These are phyloP conservation scores for Lentinula guzmanii DNA, from an alignment of 768 basidiomycete species.

Conservation along the genomic window DNA sequence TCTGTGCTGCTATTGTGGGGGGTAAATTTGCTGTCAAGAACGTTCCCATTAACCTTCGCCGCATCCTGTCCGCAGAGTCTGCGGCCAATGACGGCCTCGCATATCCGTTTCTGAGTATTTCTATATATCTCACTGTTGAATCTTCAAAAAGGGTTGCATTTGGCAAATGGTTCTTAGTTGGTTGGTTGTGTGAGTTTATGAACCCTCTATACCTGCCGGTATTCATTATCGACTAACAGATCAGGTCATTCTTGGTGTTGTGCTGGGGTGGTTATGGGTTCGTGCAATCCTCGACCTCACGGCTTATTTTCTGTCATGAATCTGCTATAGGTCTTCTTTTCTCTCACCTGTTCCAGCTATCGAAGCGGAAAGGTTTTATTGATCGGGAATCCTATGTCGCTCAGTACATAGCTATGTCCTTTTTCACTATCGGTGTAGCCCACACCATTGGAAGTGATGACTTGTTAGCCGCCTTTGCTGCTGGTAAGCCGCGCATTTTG, in stretches of 20 bases:
- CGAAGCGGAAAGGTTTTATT: slow-evolving; percentile 56
- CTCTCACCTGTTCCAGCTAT: slow-evolving; percentile 66
- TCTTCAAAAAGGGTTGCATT: slow-evolving; percentile 55
- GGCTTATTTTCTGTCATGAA: neutral
- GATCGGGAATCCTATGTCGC: slow-evolving; percentile 85
- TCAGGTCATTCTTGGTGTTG: slow-evolving; percentile 71
- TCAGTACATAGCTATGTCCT: slow-evolving; percentile 69
- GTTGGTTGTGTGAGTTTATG: slow-evolving; percentile 63
- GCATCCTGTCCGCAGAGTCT: slow-evolving; percentile 80
- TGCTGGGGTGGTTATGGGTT: slow-evolving; percentile 52
- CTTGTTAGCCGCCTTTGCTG: slow-evolving; percentile 83
- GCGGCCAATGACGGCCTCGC: slow-evolving; percentile 96
- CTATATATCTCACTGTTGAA: slow-evolving; percentile 82
- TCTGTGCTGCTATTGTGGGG: slow-evolving; percentile 82
- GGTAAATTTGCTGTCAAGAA: slow-evolving; percentile 66
- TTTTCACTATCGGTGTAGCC: slow-evolving; percentile 75
- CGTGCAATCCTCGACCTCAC: neutral
- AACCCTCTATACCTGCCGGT: neutral
- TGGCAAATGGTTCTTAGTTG: slow-evolving; percentile 80
- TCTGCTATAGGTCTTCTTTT: slow-evolving; percentile 50
- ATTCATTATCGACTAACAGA: slow-evolving; percentile 34
- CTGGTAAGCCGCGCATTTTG: slow-evolving; percentile 36
- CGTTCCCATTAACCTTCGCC: slow-evolving; percentile 72
- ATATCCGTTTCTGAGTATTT: slow-evolving; percentile 84
- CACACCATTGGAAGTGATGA: slow-evolving; percentile 83